Evolutionary conservation across 2,329 filamentous ascomycete species (phyloP).

Genomic region (Boeremia exigua): DNA sequence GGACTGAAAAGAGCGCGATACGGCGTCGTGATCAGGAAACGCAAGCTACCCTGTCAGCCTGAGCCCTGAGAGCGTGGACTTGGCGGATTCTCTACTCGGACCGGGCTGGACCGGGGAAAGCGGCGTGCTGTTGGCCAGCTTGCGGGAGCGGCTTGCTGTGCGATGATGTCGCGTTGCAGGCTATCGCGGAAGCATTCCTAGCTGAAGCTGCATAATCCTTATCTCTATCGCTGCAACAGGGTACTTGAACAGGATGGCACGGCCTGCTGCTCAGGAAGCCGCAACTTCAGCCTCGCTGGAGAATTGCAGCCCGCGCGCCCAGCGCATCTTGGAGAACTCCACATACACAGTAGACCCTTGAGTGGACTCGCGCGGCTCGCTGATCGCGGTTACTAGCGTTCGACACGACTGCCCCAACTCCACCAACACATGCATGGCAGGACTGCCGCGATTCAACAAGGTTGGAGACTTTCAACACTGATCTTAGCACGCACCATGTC

Average conservation of each 20-base stretch:
- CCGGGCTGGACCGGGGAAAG: conserved; percentile 4
- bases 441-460: conserved; percentile 1
- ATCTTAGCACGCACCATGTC: neutral
- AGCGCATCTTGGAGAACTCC: neutral
- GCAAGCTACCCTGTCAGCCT: conserved; percentile 23
- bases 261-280: neutral
- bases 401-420: neutral
- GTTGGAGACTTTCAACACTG: neutral
- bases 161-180: conserved; percentile 16
- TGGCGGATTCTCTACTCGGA: conserved; percentile 10
- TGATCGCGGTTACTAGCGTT: conserved; percentile 3
- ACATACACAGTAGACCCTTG: neutral
- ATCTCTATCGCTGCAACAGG: neutral
- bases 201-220: neutral
- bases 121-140: conserved; percentile 11
- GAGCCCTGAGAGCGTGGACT: conserved; percentile 7
- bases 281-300: neutral
- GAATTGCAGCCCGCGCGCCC: neutral
- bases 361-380: neutral
- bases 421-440: neutral
- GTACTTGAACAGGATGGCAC: neutral
- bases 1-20: conserved; percentile 30
- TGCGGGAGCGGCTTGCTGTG: conserved; percentile 5
- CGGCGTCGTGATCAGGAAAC: conserved; percentile 37
- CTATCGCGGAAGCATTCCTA: conserved; percentile 3